These are phyloP conservation scores for Penicillium chermesinum DNA, from an alignment of 495 filamentous ascomycete genomes.

Conservation along the genomic window DNA sequence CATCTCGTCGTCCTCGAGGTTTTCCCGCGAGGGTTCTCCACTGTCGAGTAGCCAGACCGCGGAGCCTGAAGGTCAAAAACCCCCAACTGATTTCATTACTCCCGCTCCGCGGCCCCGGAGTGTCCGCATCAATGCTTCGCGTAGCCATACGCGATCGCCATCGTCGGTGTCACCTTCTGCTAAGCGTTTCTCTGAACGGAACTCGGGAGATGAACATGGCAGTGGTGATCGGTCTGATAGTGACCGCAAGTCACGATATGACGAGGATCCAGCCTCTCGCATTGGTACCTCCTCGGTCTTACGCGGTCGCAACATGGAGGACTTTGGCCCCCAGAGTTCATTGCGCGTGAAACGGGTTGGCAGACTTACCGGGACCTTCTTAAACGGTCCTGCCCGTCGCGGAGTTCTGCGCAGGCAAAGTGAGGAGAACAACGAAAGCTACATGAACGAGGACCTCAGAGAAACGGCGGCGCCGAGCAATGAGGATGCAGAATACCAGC, in stretches of 20 bases:
- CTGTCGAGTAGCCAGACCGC: slow-evolving; percentile 30
- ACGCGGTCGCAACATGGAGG: slow-evolving; percentile 46
- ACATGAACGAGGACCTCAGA: slow-evolving; percentile 25
- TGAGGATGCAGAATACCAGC: slow-evolving; percentile 26
- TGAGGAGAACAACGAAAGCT: slow-evolving; percentile 57
- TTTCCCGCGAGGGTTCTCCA: slow-evolving; percentile 32
- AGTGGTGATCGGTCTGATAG: slow-evolving; percentile 41
- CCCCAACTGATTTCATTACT: slow-evolving; percentile 55
- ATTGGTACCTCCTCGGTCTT: slow-evolving; percentile 48
- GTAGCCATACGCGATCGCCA: slow-evolving; percentile 34
- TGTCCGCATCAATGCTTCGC: slow-evolving; percentile 51
- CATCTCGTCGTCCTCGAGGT: slow-evolving; percentile 30
- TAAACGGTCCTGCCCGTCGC: slow-evolving; percentile 69
- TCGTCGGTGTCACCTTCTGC: slow-evolving; percentile 39
- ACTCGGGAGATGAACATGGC: slow-evolving; percentile 32
- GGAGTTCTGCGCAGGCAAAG: slow-evolving; percentile 65
- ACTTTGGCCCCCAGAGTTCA: slow-evolving; percentile 58
- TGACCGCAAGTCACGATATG: slow-evolving; percentile 38
- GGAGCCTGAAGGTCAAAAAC: slow-evolving; percentile 23
- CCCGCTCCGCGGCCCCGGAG: slow-evolving; percentile 60
- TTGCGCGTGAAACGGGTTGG: slow-evolving; percentile 68
- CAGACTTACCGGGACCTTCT: slow-evolving; percentile 64
- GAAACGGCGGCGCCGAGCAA: slow-evolving; percentile 23
- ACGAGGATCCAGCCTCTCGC: slow-evolving; percentile 43
- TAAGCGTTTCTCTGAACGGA: slow-evolving; percentile 32